These are phyloP conservation scores for Penicillium bialowiezense DNA, from an alignment of 495 filamentous ascomycete genomes.

Conservation along the genomic window DNA sequence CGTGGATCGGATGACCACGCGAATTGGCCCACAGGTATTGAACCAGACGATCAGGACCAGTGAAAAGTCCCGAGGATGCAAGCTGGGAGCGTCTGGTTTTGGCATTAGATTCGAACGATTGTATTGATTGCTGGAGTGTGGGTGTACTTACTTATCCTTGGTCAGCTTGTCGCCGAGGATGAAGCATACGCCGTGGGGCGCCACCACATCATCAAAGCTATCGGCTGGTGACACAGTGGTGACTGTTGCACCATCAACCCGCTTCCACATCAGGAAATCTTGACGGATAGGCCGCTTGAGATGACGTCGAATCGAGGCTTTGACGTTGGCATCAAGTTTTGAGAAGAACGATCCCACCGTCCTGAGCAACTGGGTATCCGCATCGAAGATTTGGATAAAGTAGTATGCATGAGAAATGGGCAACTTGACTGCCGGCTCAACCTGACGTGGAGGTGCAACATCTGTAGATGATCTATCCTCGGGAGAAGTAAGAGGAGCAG, in stretches of 20 bases:
- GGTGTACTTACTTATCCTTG: slow-evolving; percentile 34
- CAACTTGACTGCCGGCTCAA: slow-evolving; percentile 14
- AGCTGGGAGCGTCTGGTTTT: slow-evolving; percentile 31
- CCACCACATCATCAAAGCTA: slow-evolving; percentile 34
- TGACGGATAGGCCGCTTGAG: slow-evolving; percentile 35
- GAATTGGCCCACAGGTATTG: slow-evolving; percentile 45
- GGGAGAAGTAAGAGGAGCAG: not conserved
- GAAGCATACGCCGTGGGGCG: slow-evolving; percentile 42
- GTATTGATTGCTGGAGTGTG: not conserved
- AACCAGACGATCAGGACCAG: slow-evolving; percentile 45
- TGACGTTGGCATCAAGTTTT: slow-evolving; percentile 43
- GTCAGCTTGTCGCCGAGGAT: slow-evolving; percentile 43
- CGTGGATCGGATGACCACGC: slow-evolving; percentile 43
- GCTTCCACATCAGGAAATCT: slow-evolving; percentile 47
- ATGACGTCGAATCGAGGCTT: slow-evolving; percentile 38
- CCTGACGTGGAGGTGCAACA: not conserved
- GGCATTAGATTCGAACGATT: slow-evolving; percentile 8
- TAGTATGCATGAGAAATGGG: slow-evolving; percentile 45
- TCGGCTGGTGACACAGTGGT: slow-evolving; percentile 39
- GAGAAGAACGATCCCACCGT: slow-evolving; percentile 55
- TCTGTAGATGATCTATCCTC: not conserved
- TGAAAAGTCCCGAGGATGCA: slow-evolving; percentile 38
- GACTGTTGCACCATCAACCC: slow-evolving; percentile 38
- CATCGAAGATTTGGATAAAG: slow-evolving; percentile 52
- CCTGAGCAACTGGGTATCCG: slow-evolving; percentile 39